phyloP scores from a whole-genome alignment of 257 asterid genomes.

The Solanum sitiens region DNA sequence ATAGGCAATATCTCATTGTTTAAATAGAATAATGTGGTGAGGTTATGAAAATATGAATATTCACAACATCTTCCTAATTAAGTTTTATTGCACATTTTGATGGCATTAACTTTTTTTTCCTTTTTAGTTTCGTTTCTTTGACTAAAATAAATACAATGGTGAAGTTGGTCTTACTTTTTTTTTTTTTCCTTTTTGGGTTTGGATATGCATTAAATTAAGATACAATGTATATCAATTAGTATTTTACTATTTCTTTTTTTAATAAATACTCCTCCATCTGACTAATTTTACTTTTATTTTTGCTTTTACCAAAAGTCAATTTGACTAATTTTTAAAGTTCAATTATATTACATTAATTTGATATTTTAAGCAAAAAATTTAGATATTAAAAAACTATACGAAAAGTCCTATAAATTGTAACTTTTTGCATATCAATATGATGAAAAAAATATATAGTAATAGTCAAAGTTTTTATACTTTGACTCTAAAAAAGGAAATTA shows the following conservation, averaged over 20 bases:
- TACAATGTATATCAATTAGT: neutral
- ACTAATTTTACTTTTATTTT: too few relatives aligned
- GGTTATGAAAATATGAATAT: neutral
- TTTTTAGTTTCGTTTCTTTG: neutral
- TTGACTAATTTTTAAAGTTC: too few relatives aligned
- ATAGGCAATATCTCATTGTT: neutral
- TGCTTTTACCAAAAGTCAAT: too few relatives aligned
- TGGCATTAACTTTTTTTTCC: neutral
- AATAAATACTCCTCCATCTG: rapidly evolving
- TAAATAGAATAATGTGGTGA: neutral
- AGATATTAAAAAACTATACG: too few relatives aligned
- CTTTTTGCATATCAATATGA: too few relatives aligned
- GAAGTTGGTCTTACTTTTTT: neutral
- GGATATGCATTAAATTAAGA: neutral
- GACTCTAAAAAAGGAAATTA: too few relatives aligned
- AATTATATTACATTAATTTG: too few relatives aligned
- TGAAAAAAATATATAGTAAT: too few relatives aligned
- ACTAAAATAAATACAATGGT: neutral
- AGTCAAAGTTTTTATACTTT: too few relatives aligned
- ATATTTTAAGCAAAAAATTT: too few relatives aligned
- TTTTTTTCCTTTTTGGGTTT: neutral
- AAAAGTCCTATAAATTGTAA: too few relatives aligned
- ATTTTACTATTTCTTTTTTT: too few relatives aligned
- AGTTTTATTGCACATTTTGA: neutral
- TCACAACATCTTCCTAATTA: neutral